Evolutionary conservation across 225 moss, liverwort and hornwort species (phyloP).

Genomic region (Rhytidiadelphus loreus): DNA sequence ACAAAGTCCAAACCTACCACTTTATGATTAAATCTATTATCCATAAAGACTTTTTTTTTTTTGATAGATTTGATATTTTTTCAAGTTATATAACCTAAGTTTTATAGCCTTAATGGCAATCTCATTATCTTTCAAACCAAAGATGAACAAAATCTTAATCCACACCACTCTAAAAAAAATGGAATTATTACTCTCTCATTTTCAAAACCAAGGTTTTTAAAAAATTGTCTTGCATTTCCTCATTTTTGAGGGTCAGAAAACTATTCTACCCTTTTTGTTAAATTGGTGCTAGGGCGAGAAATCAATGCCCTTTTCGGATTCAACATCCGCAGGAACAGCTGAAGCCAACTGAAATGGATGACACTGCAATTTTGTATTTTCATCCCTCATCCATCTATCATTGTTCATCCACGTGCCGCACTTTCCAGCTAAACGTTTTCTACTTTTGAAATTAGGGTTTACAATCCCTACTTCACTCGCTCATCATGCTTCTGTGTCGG

Average conservation of each 20-base stretch:
- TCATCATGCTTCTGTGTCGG: background rate
- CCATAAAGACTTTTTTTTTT: too few species aligned
- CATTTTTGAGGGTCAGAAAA: background rate
- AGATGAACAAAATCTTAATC: too few species aligned
- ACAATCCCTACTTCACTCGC: background rate
- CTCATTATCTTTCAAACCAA: too few species aligned
- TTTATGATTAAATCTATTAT: too few species aligned
- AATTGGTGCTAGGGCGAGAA: background rate
- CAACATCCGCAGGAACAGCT: background rate
- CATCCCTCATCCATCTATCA: background rate
- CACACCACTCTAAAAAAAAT: background rate
- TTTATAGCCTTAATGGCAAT: too few species aligned
- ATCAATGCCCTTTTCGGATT: too few species aligned
- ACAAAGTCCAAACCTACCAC: too few species aligned
- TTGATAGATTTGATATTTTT: accelerated
- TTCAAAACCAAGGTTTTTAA: background rate
- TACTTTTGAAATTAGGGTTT: background rate
- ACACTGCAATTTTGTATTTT: background rate
- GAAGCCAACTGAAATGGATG: too few species aligned
- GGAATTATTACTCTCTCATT: background rate
- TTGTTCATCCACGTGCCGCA: background rate
- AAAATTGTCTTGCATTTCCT: background rate
- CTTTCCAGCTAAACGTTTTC: background rate
- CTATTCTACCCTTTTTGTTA: background rate
- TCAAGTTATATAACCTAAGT: too few species aligned